A percentile compares a stretch with the other conserved stretches of the same genome.
These are phyloP conservation scores for Malassezia equina DNA, from an alignment of 1,284 basidiomycete species.

Conservation along the genomic window DNA sequence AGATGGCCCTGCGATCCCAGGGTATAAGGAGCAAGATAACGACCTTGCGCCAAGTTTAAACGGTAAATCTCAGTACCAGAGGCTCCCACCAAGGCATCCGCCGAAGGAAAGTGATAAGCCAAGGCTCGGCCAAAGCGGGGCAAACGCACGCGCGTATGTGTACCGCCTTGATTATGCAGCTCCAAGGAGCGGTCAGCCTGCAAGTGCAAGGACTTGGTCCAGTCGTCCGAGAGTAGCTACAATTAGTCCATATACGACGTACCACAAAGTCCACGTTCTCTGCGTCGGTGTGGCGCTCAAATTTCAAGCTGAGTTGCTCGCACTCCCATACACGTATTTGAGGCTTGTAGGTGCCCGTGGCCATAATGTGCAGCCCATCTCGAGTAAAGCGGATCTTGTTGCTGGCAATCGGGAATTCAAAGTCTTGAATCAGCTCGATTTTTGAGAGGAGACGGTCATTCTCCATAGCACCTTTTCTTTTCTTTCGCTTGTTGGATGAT, in stretches of 20 bases:
- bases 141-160: conserved; percentile 84
- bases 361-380: conserved; percentile 83
- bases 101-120: conserved; percentile 75
- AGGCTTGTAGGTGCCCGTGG: conserved; percentile 95
- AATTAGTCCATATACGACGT: conserved; percentile 51
- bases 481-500: conserved; percentile 44
- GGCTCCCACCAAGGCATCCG: conserved; percentile 67
- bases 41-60: conserved; percentile 87
- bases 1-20: conserved; percentile 30
- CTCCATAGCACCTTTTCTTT: conserved; percentile 29
- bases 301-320: conserved; percentile 83
- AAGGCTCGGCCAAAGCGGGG: conserved; percentile 85
- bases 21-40: conserved; percentile 55
- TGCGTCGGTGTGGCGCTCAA: conserved; percentile 86
- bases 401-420: conserved; percentile 92
- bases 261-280: conserved; percentile 98
- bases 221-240: conserved; percentile 90
- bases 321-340: conserved; percentile 94
- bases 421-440: conserved; percentile 59
- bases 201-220: conserved; percentile 96
- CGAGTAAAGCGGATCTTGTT: conserved; percentile 79
- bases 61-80: conserved; percentile 79
- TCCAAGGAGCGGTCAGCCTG: conserved; percentile 92
- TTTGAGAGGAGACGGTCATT: conserved; percentile 35
- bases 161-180: conserved; percentile 84